These are phyloP conservation scores for Helenozyma baotianmanensis DNA, from an alignment of 805 yeast species.

Conservation along the genomic window DNA sequence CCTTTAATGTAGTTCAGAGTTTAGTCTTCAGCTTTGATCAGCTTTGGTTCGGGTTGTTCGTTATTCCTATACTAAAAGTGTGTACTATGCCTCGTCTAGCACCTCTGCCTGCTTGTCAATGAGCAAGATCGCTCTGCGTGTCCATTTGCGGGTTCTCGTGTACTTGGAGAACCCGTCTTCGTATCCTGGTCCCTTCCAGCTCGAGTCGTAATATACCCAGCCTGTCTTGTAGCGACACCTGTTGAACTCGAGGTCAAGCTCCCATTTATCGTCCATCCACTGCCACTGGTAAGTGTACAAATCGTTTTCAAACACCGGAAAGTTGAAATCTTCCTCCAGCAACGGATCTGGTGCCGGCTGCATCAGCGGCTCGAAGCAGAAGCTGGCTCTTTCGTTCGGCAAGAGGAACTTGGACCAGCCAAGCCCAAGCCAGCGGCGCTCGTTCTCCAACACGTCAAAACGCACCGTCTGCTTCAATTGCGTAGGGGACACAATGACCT, in stretches of 20 bases:
- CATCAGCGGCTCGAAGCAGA: conserved; percentile 39
- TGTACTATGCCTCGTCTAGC: conserved; percentile 3
- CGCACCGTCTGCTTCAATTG: conserved; percentile 44
- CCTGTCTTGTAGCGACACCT: conserved; percentile 38
- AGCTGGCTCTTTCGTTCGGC: conserved; percentile 50
- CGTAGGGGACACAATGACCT: conserved; percentile 35
- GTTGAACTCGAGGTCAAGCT: conserved; percentile 37
- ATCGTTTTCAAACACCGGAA: conserved; percentile 41
- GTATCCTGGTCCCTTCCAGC: conserved; percentile 41
- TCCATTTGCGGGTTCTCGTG: conserved; percentile 52
- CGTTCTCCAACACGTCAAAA: conserved; percentile 52
- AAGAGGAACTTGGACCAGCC: conserved; percentile 53
- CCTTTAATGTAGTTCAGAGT: no score
- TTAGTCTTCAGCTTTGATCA: no score
- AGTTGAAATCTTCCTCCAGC: conserved; percentile 27
- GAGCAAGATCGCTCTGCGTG: conserved; percentile 39
- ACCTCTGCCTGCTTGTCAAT: conserved; percentile 17
- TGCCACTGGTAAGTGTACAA: conserved; percentile 44
- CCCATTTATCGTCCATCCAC: conserved; percentile 56
- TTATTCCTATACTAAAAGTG: no score
- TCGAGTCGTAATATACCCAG: conserved; percentile 52
- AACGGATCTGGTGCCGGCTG: conserved; percentile 23
- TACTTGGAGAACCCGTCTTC: conserved; percentile 46
- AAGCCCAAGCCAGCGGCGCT: conserved; percentile 57
- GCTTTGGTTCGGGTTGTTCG: no score